Percentiles rank a stretch among this genome's conserved stretches.
Conservation (phyloP, 2,329 filamentous ascomycete species). For the Fonsecaea monophora region DNA sequence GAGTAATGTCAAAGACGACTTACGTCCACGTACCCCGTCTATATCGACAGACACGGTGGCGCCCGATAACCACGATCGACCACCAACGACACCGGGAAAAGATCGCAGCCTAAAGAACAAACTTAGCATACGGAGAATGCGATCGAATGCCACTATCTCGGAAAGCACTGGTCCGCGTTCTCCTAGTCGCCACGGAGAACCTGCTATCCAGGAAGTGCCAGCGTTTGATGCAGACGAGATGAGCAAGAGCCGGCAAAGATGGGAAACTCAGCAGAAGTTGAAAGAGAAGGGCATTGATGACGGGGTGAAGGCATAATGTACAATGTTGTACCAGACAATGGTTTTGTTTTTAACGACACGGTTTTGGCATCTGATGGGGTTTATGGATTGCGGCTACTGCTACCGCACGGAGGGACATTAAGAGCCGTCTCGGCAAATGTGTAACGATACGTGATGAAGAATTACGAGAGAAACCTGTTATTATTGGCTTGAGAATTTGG, state of each 20-base stretch:
- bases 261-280: constrained; percentile 52
- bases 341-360: constrained; percentile 13
- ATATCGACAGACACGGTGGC: constrained; percentile 21
- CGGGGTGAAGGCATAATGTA: constrained; percentile 24
- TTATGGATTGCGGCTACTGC: constrained; percentile 35
- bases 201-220: constrained; percentile 39
- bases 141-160: constrained; percentile 44
- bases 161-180: constrained; percentile 44
- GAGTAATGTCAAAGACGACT: constrained; percentile 55
- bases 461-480: constrained; percentile 14
- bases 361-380: constrained; percentile 26
- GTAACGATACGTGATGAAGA: constrained; percentile 36
- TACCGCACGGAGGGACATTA: constrained; percentile 29
- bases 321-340: constrained; percentile 29
- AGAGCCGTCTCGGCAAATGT: constrained; percentile 23
- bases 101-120: constrained; percentile 40
- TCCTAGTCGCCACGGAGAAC: constrained; percentile 42
- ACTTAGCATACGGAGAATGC: constrained; percentile 46
- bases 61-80: constrained; percentile 25
- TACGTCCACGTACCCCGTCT: constrained; percentile 30
- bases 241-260: constrained; percentile 55
- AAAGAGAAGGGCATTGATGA: constrained; percentile 21
- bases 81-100: constrained; percentile 35
- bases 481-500: constrained; percentile 16
- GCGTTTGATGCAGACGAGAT: constrained; percentile 59